Evolutionary conservation across 208 protist genomes (phyloP), one percentile per base, ranked within the genome.

Genomic region (Vickermania spadyakhi): DNA sequence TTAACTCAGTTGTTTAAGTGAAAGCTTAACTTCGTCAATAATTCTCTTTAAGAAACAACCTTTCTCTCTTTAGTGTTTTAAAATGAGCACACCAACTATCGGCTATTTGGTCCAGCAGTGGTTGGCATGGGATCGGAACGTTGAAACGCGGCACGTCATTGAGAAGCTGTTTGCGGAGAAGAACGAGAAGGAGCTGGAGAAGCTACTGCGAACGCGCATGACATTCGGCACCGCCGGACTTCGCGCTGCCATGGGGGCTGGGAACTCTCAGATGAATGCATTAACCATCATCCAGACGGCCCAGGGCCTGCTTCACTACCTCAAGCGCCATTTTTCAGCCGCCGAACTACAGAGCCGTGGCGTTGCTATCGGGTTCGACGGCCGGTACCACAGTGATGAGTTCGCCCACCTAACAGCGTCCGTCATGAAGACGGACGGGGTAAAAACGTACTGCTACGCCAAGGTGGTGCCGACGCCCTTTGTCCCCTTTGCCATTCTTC

Each of bases 201-300:
- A 72, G 22, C 66, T 81, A 18, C 72, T 98, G n/a, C 60, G 51
- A n/a, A 70, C 50, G 25, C 84, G 94, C 62, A 94, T 99, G 71
- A 66, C 68, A 29, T 99, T 99, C 73, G 96, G 95, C 56, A 99
- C 97, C 1, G 96, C 97, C 23, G 96, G 93, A 1, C 81, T 99
- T 23, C 92, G 97, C 26, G 76, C 79, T 0, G 68, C 62, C 28
- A 98, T 99, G 96, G 91, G 82, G 1, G 75, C 94, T 1, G 97
- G 97, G 27, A 96, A 89, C 55, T 71, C 84, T 5, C 74, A 80
- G 65, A 99, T 99, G 96, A 99, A 99, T 79, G 68, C 84, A 27
- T 71, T 99, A 23, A 98, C 95, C 14, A 86, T 99, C 14, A 77
- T 97, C 31, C 97, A 99, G 79, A 89, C 96, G 28, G 77, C 94